Evolutionary conservation across 371 early-diverging fungal species (phyloP).

Genomic region (Choanephora cucurbitarum): DNA sequence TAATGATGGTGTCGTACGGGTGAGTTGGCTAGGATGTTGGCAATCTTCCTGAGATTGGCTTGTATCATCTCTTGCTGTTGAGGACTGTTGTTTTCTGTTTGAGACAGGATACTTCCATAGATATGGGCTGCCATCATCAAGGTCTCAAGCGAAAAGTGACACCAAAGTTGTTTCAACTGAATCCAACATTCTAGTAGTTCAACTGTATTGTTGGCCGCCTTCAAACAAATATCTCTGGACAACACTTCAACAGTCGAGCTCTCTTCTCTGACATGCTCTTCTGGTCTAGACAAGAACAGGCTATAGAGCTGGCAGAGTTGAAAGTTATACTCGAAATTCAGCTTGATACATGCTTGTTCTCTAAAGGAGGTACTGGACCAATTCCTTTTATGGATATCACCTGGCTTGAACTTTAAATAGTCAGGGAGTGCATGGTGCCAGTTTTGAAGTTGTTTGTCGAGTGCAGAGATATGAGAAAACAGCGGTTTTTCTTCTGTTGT

Average conservation of each 20-base stretch:
- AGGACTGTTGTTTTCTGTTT: conserved; percentile 12
- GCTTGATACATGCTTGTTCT: conserved; percentile 52
- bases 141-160: conserved; percentile 52
- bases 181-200: conserved; percentile 46
- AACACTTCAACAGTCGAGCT: conserved; percentile 32
- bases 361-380: conserved; percentile 42
- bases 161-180: conserved; percentile 45
- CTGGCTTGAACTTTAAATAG: conserved; percentile 35
- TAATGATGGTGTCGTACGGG: conserved; percentile 49
- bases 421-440: conserved; percentile 41
- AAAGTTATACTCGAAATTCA: conserved; percentile 53
- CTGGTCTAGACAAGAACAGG: conserved; percentile 22
- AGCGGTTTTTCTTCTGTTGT: conserved; percentile 39
- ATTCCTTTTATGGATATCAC: conserved; percentile 19
- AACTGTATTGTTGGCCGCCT: conserved; percentile 38
- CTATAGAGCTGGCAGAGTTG: conserved; percentile 49
- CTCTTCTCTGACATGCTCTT: conserved; percentile 6
- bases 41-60: conserved; percentile 31
- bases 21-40: conserved; percentile 23
- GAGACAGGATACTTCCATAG: conserved; percentile 27
- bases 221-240: conserved; percentile 32
- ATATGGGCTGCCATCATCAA: conserved; percentile 40
- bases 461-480: conserved; percentile 36
- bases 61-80: conserved; percentile 19
- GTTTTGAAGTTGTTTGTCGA: conserved; percentile 42